These are phyloP conservation scores for Paramecium biaurelia DNA, from an alignment of 73 alveolate genomes.

Conservation along the genomic window DNA sequence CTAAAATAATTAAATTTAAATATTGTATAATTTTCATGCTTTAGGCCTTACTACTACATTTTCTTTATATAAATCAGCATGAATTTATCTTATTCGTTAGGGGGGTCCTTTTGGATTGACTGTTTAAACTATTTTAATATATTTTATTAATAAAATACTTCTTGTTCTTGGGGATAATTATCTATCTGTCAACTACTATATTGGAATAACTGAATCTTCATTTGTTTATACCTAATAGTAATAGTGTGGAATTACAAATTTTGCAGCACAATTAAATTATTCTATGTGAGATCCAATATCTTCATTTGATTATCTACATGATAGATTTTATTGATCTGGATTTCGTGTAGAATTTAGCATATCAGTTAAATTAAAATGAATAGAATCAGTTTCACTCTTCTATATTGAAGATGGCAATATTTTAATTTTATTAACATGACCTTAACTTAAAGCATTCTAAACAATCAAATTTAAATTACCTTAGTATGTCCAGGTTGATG, in stretches of 20 bases:
- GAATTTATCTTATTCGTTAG: not conserved
- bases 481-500: conserved; percentile 3
- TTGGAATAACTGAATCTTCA: not conserved
- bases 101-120: conserved; percentile 13
- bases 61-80: not conserved
- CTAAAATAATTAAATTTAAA: not conserved
- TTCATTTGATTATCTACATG: conserved; percentile 31
- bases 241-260: not conserved
- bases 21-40: not conserved
- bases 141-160: not conserved
- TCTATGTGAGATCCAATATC: conserved; percentile 1
- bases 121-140: not conserved
- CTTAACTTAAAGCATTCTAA: conserved; percentile 35
- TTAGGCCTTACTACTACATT: not conserved
- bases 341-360: conserved; percentile 42
- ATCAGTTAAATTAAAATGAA: conserved; percentile 31
- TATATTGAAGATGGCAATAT: conserved; percentile 29
- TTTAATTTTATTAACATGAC: conserved; percentile 28
- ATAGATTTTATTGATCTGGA: conserved; percentile 31
- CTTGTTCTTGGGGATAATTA: conserved; percentile 29
- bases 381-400: conserved; percentile 48
- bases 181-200: not conserved
- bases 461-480: not conserved
- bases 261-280: not conserved
- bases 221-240: not conserved